Base-by-base conservation (phyloP, 345 rosid species). In the Cardiospermum halicacabum region DNA sequence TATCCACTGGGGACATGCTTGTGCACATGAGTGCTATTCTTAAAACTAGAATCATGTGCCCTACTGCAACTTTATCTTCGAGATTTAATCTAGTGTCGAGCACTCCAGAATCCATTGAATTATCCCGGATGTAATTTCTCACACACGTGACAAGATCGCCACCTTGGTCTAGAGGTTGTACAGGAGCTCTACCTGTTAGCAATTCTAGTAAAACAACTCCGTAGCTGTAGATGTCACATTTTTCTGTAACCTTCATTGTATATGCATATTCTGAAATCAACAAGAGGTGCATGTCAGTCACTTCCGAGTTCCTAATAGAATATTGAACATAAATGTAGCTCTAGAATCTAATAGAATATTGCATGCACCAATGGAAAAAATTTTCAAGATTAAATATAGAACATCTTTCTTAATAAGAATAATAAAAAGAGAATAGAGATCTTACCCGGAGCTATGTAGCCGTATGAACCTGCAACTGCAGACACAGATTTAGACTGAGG, bases 361-460 rank as follows among this genome's bases (percentile, higher is more conserved):
- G n/a, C n/a, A n/a, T n/a, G n/a, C n/a, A 22, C 21, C 49, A 4
- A 43, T 15, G 18, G 7, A 9, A 16, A 43, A 43, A 16, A n/a
- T 3, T 15, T 4, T 43, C 18, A n/a, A 53, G 11, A 31, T 53
- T 11, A 53, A 2, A 11, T 53, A 22, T 26, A 11, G 26, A 12
- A 24, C 31, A 25, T 5, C 31, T 31, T 21, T 36, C 18, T 31
- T 32, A 34, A 43, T 5, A 56, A 18, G 18, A 56, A 31, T 56
- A 4, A 31, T 56, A 56, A 32, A 43, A 26, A 49, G n/a, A 10
- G 31, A 49, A 67, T 8, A 37, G 30, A 15, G 56, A 47, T 48
- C 82, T 43, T 83, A 95, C 99, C 99, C 0, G 99, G 99, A 24
- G 99, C 99, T 7, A 95, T 95, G 77, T 95, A 95, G 7, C 99